phyloP scores from a whole-genome alignment of 2,329 filamentous ascomycete species.

The Neonectria coccinea region DNA sequence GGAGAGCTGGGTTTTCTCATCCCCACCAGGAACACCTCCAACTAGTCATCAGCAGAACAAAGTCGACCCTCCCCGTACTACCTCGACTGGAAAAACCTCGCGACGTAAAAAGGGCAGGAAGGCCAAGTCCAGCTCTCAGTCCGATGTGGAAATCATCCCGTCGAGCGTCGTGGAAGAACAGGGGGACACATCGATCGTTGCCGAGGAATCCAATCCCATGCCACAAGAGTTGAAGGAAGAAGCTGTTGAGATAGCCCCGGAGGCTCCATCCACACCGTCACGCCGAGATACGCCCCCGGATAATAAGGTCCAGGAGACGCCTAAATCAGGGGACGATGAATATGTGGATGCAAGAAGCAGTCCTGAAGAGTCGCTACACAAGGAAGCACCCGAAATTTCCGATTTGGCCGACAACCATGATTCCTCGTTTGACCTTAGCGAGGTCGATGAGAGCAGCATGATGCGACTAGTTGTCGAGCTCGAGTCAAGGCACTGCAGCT shows the following conservation, averaged over 20 bases:
- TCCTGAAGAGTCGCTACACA: slow-evolving; percentile 46
- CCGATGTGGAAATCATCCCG: slow-evolving; percentile 43
- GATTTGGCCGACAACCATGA: slow-evolving; percentile 36
- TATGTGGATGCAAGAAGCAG: slow-evolving; percentile 64
- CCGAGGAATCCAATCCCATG: slow-evolving; percentile 13
- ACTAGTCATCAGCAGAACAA: slow-evolving; percentile 45
- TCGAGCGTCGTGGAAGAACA: slow-evolving; percentile 46
- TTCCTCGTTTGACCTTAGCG: slow-evolving; percentile 56
- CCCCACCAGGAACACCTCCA: slow-evolving; percentile 65
- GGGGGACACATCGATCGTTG: slow-evolving; percentile 8
- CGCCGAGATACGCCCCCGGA: slow-evolving; percentile 36
- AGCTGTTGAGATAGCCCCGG: slow-evolving; percentile 8
- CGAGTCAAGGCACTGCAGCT: slow-evolving; percentile 55
- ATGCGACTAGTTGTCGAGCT: slow-evolving; percentile 63
- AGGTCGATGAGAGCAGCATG: slow-evolving; percentile 61
- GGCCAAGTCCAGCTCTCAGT: slow-evolving; percentile 30
- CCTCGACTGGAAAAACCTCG: slow-evolving; percentile 18
- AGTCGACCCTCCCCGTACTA: slow-evolving; percentile 19
- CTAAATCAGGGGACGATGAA: slow-evolving; percentile 59
- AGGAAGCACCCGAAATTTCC: slow-evolving; percentile 14
- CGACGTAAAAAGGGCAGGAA: slow-evolving; percentile 34
- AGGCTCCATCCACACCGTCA: slow-evolving; percentile 27
- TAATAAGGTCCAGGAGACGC: slow-evolving; percentile 49
- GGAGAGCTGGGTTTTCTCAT: slow-evolving; percentile 67
- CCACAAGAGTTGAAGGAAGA: slow-evolving; percentile 22